Percentiles rank a stretch among this genome's conserved stretches.
Evolutionary conservation across 805 yeast species (phyloP).

Genomic region (Kazachstania kunashirensis): DNA sequence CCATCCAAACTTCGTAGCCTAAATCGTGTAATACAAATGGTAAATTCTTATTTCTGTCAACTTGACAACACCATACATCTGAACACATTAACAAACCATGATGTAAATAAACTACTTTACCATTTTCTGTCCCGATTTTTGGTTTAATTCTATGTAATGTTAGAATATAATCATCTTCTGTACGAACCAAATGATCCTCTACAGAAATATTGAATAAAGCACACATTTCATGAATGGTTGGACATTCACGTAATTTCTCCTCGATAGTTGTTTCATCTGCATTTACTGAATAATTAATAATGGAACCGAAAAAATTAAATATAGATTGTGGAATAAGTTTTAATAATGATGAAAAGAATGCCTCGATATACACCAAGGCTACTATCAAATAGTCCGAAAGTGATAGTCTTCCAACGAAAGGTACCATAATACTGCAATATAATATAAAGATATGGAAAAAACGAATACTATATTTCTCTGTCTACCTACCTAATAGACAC

Average conservation of each 20-base stretch:
- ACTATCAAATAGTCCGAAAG: slow-evolving; percentile 43
- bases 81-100: slow-evolving; percentile 88
- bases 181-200: slow-evolving; percentile 69
- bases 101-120: slow-evolving; percentile 67
- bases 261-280: slow-evolving; percentile 15
- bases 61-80: slow-evolving; percentile 63
- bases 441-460: no score
- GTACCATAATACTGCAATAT: slow-evolving; percentile 2
- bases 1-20: slow-evolving; percentile 93
- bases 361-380: slow-evolving; percentile 42
- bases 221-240: slow-evolving; percentile 57
- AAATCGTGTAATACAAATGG: slow-evolving; percentile 69
- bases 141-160: slow-evolving; percentile 64
- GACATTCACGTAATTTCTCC: slow-evolving; percentile 29
- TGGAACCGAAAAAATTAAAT: slow-evolving; percentile 30
- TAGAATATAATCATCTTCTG: slow-evolving; percentile 67
- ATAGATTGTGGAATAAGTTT: slow-evolving; percentile 36
- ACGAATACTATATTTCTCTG: no score
- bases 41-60: slow-evolving; percentile 42
- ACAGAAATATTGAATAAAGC: slow-evolving; percentile 55
- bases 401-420: slow-evolving; percentile 30
- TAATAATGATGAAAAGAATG: slow-evolving; percentile 36
- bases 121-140: slow-evolving; percentile 17
- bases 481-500: no score
- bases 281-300: slow-evolving; percentile 15